A percentile compares a stretch with the other conserved stretches of the same genome.
phyloP scores from a whole-genome alignment of 306 rosid species.

The Prunus campanulata region DNA sequence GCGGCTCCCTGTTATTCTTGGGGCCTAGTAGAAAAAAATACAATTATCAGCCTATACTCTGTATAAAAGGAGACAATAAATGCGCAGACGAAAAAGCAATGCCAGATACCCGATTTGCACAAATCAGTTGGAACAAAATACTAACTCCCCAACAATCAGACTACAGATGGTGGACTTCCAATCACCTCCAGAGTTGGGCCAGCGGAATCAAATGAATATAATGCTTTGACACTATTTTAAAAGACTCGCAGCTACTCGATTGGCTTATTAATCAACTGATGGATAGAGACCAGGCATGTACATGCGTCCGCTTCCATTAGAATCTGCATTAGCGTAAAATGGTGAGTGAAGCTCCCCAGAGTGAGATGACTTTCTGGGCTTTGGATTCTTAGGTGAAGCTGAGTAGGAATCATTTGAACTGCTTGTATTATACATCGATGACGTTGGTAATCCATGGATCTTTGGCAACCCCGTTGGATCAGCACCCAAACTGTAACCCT shows the following conservation, averaged over 20 bases:
- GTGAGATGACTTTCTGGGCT: slow-evolving; percentile 76
- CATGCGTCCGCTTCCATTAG: slow-evolving; percentile 64
- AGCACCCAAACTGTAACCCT: slow-evolving; percentile 66
- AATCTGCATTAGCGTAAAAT: slow-evolving; percentile 58
- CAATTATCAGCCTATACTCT: slow-evolving; percentile 13
- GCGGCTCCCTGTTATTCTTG: slow-evolving; percentile 24
- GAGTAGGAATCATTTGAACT: slow-evolving; percentile 57
- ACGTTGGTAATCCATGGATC: slow-evolving; percentile 76
- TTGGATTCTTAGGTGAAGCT: slow-evolving; percentile 68
- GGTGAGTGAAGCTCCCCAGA: slow-evolving; percentile 81
- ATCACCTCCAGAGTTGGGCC: slow-evolving; percentile 33
- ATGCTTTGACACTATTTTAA: slow-evolving; percentile 24
- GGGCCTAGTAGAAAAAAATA: slow-evolving; percentile 26
- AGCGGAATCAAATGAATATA: slow-evolving; percentile 59
- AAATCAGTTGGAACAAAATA: slow-evolving; percentile 27
- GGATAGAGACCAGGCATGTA: slow-evolving; percentile 57
- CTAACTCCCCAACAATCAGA: slow-evolving; percentile 32
- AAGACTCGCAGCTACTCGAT: background rate
- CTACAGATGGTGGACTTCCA: slow-evolving; percentile 41
- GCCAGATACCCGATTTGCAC: slow-evolving; percentile 27
- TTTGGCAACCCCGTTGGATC: slow-evolving; percentile 87
- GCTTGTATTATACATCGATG: slow-evolving; percentile 59
- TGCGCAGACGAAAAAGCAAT: slow-evolving; percentile 16
- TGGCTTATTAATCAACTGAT: slow-evolving; percentile 39
- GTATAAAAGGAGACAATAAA: slow-evolving; percentile 14